Base-by-base conservation (phyloP, 805 yeast species). In the Teunomyces atbi region DNA sequence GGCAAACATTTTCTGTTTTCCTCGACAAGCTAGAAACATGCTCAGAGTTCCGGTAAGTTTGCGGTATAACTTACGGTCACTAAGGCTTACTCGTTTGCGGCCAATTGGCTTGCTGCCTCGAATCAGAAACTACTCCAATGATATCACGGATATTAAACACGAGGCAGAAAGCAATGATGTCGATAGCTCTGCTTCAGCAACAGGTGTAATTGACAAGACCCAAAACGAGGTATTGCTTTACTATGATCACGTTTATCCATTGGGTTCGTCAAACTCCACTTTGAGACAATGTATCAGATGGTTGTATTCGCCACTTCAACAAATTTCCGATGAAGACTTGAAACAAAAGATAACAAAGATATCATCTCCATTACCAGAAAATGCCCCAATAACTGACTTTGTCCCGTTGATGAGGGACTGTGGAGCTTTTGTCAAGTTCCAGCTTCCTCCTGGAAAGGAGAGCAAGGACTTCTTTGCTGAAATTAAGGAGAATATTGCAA, bases 341-440 rank as follows among this genome's bases (percentile, higher is more conserved):
- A 50, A 51, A 39, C 50, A 57, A 2, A 48, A 45, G 33, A 64
- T 68, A 49, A 41, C 37, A 8, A 36, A 45, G 11, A 16, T 52
- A 8, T 47, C 59, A 6, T 45, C 56, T 12, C 72, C 74, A 6
- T 53, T 70, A 20, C 73, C 74, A 3, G 49, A 41, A 2, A 63
- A 54, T 6, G 58, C 64, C 11, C 65, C 74, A 23, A 69, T 89
- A 41, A 72, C 78, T 5, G 82, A 83, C 1, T 74, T 89, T 26
- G 79, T 84, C 27, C 86, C 94, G 0, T 77, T 91, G 45, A 74
- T 72, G 46, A 74, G 96, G 49, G 99, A 94, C 59, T 96, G 97
- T 44, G 98, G 98, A 38, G 97, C 89, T 1, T 91, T 92, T 74
- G 94, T 89, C 30, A 85, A 84, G 53, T 85, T 85, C 56, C 64